Base-by-base conservation (phyloP, 1,284 basidiomycete genomes). In the Puccinia coronata region DNA sequence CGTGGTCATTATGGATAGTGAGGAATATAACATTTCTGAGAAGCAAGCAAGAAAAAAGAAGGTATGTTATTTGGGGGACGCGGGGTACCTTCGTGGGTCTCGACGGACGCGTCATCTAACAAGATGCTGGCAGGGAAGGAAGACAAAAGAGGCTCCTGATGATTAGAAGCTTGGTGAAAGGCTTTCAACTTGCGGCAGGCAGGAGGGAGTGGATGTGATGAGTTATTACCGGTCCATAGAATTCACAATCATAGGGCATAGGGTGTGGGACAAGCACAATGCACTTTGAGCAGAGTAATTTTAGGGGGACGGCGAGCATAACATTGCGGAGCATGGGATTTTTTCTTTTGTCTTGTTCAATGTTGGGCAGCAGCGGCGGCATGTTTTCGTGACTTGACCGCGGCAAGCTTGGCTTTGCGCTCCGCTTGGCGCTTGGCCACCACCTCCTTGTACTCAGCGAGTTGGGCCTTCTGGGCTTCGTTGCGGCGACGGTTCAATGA, bases 381-480 rank as follows among this genome's bases (percentile, higher is more conserved):
- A 41, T 70, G 82, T 83, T 83, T 88, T 86, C 86, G 84, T 83
- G 88, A 87, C 82, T 86, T 86, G 84, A 84, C 83, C 84, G 83
- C 84, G 41, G 81, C 59, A 83, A 90, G 90, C 88, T 93, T 92
- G 87, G 90, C 91, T 91, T 96, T 97, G 90, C 92, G 93, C 90
- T 98, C 95, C 84, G 93, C 91, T 83, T 94, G 88, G 85, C 94
- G 94, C 90, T 98, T 96, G 88, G 92, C 89, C 82, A 98, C 87
- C 86, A 96, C 89, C 83, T 89, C 89, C 67, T 91, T 91, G 85
- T 49, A 83, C 89, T 98, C 96, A 83, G 91, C 87, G 89, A 96
- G 93, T 89, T 95, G 92, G 88, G 95, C 95, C 89, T 95, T 95
- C 90, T 97, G 95, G 87, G 89, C 90, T 87, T 95, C 93, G 86